These are phyloP conservation scores for Pseudogymnoascus sp. DNA, from an alignment of 2,329 filamentous ascomycete genomes.

Conservation along the genomic window DNA sequence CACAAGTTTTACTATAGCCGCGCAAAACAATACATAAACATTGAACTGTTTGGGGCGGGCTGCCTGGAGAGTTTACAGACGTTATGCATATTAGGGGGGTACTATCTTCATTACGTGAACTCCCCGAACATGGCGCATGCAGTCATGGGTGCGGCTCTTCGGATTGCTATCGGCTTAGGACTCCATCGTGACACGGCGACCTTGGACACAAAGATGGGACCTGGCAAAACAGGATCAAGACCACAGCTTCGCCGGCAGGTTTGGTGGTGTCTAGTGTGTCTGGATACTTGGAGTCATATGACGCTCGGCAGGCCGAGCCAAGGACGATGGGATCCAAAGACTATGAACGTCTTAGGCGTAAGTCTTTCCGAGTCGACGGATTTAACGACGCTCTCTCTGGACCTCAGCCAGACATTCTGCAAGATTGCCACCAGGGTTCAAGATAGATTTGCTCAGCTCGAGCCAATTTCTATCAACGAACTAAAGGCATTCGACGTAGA, in stretches of 20 bases:
- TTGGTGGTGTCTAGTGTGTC: conserved; percentile 39
- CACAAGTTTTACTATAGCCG: conserved; percentile 1
- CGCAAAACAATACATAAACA: neutral
- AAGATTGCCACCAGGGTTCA: neutral
- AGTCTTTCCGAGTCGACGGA: neutral
- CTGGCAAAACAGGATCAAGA: conserved; percentile 17
- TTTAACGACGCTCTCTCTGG: neutral
- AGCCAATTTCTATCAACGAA: neutral
- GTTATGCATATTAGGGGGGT: conserved; percentile 19
- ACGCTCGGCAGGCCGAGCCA: neutral
- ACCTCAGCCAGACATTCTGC: neutral
- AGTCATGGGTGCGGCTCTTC: conserved; percentile 18
- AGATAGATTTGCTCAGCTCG: neutral
- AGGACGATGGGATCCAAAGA: conserved; percentile 1
- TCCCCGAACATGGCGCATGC: conserved; percentile 22
- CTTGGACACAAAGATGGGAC: neutral
- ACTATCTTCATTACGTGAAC: conserved; percentile 23
- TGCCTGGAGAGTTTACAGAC: conserved; percentile 20
- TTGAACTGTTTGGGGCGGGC: conserved; percentile 10
- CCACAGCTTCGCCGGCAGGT: conserved; percentile 25
- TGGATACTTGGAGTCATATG: conserved; percentile 32
- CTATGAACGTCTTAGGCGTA: neutral
- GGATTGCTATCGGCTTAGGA: conserved; percentile 19
- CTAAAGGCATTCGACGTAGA: neutral
- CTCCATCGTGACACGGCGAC: conserved; percentile 16